These are phyloP conservation scores for Aureobasidium pullulans DNA, from an alignment of 2,329 filamentous ascomycete genomes.

Conservation along the genomic window DNA sequence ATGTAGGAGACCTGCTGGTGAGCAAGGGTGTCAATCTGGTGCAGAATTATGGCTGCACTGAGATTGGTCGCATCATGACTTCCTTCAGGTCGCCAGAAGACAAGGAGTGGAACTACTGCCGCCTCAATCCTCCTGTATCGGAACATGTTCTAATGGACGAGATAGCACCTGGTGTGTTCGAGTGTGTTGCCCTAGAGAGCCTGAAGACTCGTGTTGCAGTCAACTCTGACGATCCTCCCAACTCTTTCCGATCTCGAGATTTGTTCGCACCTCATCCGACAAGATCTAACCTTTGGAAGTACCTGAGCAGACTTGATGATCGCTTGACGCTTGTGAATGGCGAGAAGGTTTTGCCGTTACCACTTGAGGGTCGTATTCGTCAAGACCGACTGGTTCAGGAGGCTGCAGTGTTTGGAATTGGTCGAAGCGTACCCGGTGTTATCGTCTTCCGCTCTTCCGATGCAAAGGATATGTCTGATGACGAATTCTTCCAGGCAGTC, in stretches of 20 bases:
- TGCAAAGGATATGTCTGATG: slow-evolving; percentile 34
- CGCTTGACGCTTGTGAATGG: slow-evolving; percentile 42
- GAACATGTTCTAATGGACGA: slow-evolving; percentile 26
- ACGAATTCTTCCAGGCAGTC: slow-evolving; percentile 42
- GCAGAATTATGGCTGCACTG: slow-evolving; percentile 30
- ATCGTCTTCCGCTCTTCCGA: slow-evolving; percentile 45
- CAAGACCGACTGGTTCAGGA: slow-evolving; percentile 48
- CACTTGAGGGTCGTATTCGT: slow-evolving; percentile 48
- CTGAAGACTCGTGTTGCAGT: slow-evolving; percentile 30
- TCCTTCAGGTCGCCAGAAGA: slow-evolving; percentile 48
- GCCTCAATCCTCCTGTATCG: slow-evolving; percentile 27
- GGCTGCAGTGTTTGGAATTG: slow-evolving; percentile 51
- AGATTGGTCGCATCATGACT: slow-evolving; percentile 43
- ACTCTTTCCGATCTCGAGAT: slow-evolving; percentile 45
- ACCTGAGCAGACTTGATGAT: slow-evolving; percentile 40
- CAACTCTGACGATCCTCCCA: slow-evolving; percentile 37
- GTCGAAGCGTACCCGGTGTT: slow-evolving; percentile 45
- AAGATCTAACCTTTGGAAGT: slow-evolving; percentile 40
- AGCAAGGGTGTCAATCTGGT: slow-evolving; percentile 27
- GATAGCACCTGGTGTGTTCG: slow-evolving; percentile 34
- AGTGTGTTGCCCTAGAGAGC: slow-evolving; percentile 33
- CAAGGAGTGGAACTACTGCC: slow-evolving; percentile 53
- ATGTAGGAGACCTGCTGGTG: slow-evolving; percentile 28
- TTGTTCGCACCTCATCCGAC: slow-evolving; percentile 40
- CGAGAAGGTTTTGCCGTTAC: slow-evolving; percentile 43